Base-by-base conservation (phyloP, 2,329 filamentous ascomycete genomes). In the Ceratocystis variospora region DNA sequence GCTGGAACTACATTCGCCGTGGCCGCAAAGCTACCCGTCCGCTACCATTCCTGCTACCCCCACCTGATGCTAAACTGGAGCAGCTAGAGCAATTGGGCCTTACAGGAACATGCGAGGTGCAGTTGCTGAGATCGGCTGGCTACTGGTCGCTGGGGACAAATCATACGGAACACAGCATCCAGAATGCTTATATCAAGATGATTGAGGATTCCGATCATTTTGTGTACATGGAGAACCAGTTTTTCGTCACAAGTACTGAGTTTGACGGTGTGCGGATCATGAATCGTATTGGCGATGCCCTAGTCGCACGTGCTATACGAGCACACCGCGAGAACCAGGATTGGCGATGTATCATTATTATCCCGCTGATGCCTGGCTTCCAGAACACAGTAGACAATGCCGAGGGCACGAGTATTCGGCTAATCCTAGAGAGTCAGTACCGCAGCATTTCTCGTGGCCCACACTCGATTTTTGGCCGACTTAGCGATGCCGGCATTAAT, bases 161-260 rank as follows among this genome's bases (percentile, higher is more conserved):
- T 66, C 84, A 90, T 68, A 89, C 87, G 0, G 94, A 99, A 74
- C 87, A 92, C 75, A 97, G 93, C 73, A 97, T 99, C 73, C 92
- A 96, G 81, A 94, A 88, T 69, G 93, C 94, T 2, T 97, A 97
- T 73, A 83, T 95, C 70, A 94, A 95, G 74, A 85, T 96, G 79
- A 99, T 99, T 71, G 87, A 94, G 70, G 88, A 93, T 70, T 96
- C 91, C 1, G 90, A 99, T 61, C 94, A 97, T 74, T 96, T 96
- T 72, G 90, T 97, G 63, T 97, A 99, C 76, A 96, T 97, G 70
- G 94, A 99, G 75, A 99, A 99, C 73, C 94, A 99, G 73, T 99
- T 97, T 77, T 99, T 96, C 78, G 89, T 99, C 74, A 95, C 90
- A 45, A 96, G 90, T 70, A 94, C 89, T 63, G 88, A 94, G 72